Conservation (phyloP, 129 eudicot genomes). For the Flaveria brownii region DNA sequence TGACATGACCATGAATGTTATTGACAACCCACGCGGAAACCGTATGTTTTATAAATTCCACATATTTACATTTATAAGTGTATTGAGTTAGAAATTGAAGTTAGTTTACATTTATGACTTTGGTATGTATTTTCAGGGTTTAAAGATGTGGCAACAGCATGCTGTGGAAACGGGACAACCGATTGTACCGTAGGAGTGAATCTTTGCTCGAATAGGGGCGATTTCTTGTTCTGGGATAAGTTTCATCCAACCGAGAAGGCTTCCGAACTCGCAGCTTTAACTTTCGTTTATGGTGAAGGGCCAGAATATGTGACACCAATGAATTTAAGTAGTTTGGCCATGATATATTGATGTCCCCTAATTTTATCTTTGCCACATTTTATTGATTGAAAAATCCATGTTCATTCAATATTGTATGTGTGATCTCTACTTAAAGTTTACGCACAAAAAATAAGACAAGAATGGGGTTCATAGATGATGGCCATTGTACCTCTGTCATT, state of each 20-base stretch:
- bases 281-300: constrained; percentile 44
- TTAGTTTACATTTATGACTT: neutral
- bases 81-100: too few relatives aligned
- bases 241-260: constrained; percentile 60
- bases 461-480: neutral
- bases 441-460: constrained; percentile 1
- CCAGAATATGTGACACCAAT: constrained; percentile 43
- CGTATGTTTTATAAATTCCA: constrained; percentile 23
- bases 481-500: neutral
- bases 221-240: constrained; percentile 57
- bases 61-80: neutral
- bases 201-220: constrained; percentile 42
- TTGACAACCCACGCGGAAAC: constrained; percentile 38
- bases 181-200: constrained; percentile 33
- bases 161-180: constrained; percentile 49
- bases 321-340: constrained; percentile 50
- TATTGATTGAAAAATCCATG: constrained; percentile 13
- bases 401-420: constrained; percentile 8
- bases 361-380: neutral
- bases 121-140: constrained; percentile 37
- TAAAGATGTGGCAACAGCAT: constrained; percentile 41
- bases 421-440: neutral
- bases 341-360: neutral
- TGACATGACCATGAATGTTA: constrained; percentile 43
- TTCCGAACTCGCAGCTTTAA: constrained; percentile 41